phyloP scores from a whole-genome alignment of 352 stramenopile genomes.

The Aphanomyces cochlioides region DNA sequence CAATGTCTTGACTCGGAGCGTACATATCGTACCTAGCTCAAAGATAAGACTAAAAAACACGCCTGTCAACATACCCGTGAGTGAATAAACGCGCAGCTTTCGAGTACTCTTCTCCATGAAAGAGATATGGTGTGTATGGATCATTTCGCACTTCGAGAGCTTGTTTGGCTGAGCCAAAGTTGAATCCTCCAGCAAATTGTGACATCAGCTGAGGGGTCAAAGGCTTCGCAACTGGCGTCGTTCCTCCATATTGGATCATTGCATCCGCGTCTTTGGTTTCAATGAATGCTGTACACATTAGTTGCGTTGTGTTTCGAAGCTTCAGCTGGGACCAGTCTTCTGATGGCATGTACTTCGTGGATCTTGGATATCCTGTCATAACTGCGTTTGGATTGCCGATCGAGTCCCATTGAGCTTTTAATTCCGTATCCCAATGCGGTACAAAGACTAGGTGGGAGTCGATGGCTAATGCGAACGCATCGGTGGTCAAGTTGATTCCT shows the following conservation, averaged over 20 bases:
- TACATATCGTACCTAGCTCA: slow-evolving; percentile 55
- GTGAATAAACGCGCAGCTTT: slow-evolving; percentile 26
- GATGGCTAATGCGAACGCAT: slow-evolving; percentile 77
- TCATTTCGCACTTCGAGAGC: slow-evolving; percentile 52
- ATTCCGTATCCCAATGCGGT: slow-evolving; percentile 64
- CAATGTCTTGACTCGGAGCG: slow-evolving; percentile 59
- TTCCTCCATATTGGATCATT: slow-evolving; percentile 72
- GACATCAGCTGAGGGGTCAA: slow-evolving; percentile 37
- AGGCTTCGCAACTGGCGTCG: slow-evolving; percentile 26
- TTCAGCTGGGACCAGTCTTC: background rate
- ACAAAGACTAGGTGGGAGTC: slow-evolving; percentile 80
- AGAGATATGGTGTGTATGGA: slow-evolving; percentile 23
- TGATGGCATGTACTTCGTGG: slow-evolving; percentile 41
- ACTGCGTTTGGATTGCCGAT: slow-evolving; percentile 66
- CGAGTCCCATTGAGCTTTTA: slow-evolving; percentile 65
- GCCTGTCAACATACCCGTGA: slow-evolving; percentile 39
- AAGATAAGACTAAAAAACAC: slow-evolving; percentile 56
- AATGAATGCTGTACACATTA: slow-evolving; percentile 75
- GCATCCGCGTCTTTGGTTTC: slow-evolving; percentile 64
- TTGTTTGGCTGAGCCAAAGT: slow-evolving; percentile 66
- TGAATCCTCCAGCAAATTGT: slow-evolving; percentile 73
- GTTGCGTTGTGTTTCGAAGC: background rate
- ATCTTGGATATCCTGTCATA: slow-evolving; percentile 79
- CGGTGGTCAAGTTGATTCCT: slow-evolving; percentile 47
- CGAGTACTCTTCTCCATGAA: slow-evolving; percentile 29